phyloP scores from a whole-genome alignment of 768 basidiomycete species.

The Crucibulum laeve region DNA sequence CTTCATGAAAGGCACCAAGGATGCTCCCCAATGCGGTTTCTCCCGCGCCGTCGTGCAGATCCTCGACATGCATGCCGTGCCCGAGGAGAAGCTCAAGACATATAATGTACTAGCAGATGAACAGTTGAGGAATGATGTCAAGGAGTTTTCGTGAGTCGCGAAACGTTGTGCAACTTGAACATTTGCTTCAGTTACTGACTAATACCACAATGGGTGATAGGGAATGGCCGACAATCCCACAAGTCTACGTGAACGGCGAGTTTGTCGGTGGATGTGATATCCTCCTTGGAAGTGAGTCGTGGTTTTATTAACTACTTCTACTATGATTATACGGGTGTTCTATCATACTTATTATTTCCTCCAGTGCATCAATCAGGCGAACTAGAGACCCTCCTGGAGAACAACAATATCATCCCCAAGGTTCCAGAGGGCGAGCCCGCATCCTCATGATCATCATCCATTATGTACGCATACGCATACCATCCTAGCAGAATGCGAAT shows the following conservation, averaged over 20 bases:
- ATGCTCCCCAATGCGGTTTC: conserved; percentile 89
- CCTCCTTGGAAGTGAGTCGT: conserved; percentile 73
- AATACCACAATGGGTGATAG: conserved; percentile 32
- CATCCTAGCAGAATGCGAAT: no score
- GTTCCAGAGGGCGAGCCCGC: conserved; percentile 16
- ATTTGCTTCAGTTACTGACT: not conserved
- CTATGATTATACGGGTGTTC: not conserved
- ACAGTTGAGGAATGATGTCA: conserved; percentile 82
- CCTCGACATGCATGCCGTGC: conserved; percentile 79
- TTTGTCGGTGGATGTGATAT: conserved; percentile 99
- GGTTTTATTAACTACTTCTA: conserved; percentile 1
- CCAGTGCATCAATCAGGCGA: conserved; percentile 97
- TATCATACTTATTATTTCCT: conserved; percentile 1
- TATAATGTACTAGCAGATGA: conserved; percentile 87
- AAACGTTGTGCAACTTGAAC: not conserved
- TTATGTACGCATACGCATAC: no score
- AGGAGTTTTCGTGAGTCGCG: conserved; percentile 93
- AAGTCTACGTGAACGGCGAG: conserved; percentile 91
- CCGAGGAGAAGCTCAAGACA: conserved; percentile 76
- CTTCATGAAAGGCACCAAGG: conserved; percentile 97
- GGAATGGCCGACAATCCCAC: conserved; percentile 97
- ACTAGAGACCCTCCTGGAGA: conserved; percentile 75
- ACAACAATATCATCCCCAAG: conserved; percentile 66
- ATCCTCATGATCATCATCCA: no score
- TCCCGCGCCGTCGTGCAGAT: conserved; percentile 92